A percentile compares a stretch with the other conserved stretches of the same genome.
Conservation (phyloP, 139 green algal species). For the Coelastrella sp. region DNA sequence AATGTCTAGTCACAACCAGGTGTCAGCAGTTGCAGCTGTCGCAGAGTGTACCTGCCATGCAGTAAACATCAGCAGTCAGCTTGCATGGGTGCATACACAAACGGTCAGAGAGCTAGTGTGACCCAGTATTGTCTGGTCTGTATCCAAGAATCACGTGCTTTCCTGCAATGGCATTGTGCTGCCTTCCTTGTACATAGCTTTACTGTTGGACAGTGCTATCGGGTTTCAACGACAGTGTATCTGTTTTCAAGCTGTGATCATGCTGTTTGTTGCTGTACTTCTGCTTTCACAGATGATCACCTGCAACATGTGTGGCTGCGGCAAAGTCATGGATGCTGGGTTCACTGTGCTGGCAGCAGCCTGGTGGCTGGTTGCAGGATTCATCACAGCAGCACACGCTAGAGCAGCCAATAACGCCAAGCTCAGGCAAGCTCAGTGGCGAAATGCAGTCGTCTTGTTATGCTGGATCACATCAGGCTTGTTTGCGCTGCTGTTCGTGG, state of each 20-base stretch:
- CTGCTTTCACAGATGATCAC: slow-evolving; percentile 44
- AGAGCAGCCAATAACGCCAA: slow-evolving; percentile 3
- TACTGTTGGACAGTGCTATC: too few relatives aligned
- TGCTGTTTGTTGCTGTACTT: not conserved
- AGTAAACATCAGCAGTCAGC: too few relatives aligned
- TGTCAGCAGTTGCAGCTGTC: too few relatives aligned
- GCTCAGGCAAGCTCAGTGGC: slow-evolving; percentile 29
- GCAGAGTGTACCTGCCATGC: too few relatives aligned
- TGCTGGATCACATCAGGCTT: slow-evolving; percentile 41
- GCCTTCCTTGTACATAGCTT: not conserved
- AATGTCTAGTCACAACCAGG: not conserved
- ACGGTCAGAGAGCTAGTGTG: not conserved
- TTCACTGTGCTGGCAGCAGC: slow-evolving; percentile 28
- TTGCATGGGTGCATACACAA: too few relatives aligned
- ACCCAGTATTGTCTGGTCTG: not conserved
- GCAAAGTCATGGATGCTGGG: slow-evolving; percentile 39
- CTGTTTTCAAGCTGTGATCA: too few relatives aligned
- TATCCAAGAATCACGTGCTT: not conserved
- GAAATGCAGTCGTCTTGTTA: slow-evolving; percentile 40
- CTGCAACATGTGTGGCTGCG: slow-evolving; percentile 47
- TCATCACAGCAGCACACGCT: slow-evolving; percentile 16
- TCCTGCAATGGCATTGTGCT: not conserved
- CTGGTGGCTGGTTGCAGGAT: slow-evolving; percentile 44
- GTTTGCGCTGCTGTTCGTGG: slow-evolving; percentile 39
- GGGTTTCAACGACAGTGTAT: too few relatives aligned